phyloP scores from a whole-genome alignment of 805 yeast species.

The Wickerhamomyces bisporus region DNA sequence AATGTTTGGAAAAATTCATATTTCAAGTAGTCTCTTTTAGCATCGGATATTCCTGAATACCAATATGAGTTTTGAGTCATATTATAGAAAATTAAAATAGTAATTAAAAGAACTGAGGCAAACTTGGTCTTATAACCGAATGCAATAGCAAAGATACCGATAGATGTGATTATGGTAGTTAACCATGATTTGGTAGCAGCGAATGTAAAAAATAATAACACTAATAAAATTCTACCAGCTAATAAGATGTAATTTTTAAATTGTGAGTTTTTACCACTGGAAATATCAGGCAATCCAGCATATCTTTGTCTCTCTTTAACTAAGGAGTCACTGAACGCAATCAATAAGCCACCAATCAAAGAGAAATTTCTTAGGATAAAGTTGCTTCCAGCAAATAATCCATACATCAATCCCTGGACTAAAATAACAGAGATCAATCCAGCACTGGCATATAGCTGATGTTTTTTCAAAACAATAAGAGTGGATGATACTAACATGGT shows the following conservation, averaged over 20 bases:
- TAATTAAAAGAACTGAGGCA: constrained; percentile 66
- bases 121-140: constrained; percentile 92
- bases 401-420: constrained; percentile 83
- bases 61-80: constrained; percentile 82
- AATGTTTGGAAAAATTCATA: constrained; percentile 94
- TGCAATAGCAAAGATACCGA: constrained; percentile 75
- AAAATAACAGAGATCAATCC: constrained; percentile 67
- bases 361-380: constrained; percentile 85
- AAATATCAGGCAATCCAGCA: constrained; percentile 46
- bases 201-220: constrained; percentile 80
- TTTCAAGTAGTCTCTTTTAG: constrained; percentile 81
- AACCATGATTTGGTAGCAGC: constrained; percentile 72
- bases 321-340: constrained; percentile 82
- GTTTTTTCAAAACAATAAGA: constrained; percentile 62
- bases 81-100: constrained; percentile 71
- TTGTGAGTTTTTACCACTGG: constrained; percentile 47
- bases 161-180: constrained; percentile 55
- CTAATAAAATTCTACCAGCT: constrained; percentile 83
- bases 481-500: constrained; percentile 73
- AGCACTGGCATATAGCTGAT: constrained; percentile 64
- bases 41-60: constrained; percentile 56
- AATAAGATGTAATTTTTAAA: constrained; percentile 73
- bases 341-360: constrained; percentile 85
- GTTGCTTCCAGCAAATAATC: constrained; percentile 72
- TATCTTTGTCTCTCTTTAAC: constrained; percentile 63